Percentiles rank a stretch among this genome's conserved stretches.
phyloP scores from a whole-genome alignment of 2,329 filamentous ascomycete species.

The Hypoxylon sp. region DNA sequence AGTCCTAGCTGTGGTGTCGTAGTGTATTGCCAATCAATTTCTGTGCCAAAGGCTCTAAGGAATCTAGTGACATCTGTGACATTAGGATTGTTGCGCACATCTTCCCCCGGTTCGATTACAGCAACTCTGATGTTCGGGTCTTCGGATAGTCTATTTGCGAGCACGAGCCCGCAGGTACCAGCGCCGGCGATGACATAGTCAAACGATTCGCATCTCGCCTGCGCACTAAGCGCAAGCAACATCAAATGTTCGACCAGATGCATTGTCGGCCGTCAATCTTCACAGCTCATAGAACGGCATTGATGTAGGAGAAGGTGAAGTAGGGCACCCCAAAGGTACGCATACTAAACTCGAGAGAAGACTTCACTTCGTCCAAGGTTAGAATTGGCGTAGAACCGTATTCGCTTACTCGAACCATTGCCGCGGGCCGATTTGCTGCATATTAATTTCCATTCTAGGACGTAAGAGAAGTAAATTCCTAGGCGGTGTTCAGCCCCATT shows the following conservation, averaged over 20 bases:
- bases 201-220: constrained; percentile 46
- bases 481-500: constrained; percentile 29
- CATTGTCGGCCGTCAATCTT: constrained; percentile 21
- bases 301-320: constrained; percentile 8
- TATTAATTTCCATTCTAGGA: constrained; percentile 24
- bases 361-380: neutral
- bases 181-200: constrained; percentile 60
- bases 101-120: constrained; percentile 58
- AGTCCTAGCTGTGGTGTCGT: constrained; percentile 54
- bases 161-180: constrained; percentile 57
- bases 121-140: constrained; percentile 54
- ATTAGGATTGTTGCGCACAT: constrained; percentile 55
- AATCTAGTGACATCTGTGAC: constrained; percentile 54
- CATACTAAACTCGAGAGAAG: constrained; percentile 7
- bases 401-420: constrained; percentile 15
- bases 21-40: constrained; percentile 57
- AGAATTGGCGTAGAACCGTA: constrained; percentile 6
- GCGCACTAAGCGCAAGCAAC: constrained; percentile 18
- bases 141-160: constrained; percentile 58
- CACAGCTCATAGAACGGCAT: neutral
- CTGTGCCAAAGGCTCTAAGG: constrained; percentile 48
- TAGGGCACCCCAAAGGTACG: neutral
- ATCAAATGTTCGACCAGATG: constrained; percentile 17
- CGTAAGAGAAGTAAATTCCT: constrained; percentile 7
- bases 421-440: constrained; percentile 35